phyloP scores from a whole-genome alignment of 116 monocot species.

The Papilionanthe hybrid region DNA sequence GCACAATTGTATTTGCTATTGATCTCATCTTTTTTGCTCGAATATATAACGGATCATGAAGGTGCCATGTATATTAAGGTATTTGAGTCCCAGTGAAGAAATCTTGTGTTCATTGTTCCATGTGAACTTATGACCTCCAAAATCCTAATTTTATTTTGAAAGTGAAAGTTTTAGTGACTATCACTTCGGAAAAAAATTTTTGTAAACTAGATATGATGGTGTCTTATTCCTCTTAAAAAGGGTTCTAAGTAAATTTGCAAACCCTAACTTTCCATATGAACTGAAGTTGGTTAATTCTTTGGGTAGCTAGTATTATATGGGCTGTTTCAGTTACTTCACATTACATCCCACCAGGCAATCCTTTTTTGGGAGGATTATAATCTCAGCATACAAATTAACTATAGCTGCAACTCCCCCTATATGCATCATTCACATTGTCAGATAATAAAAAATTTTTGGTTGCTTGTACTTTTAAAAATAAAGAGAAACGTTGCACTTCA shows the following conservation, averaged over 20 bases:
- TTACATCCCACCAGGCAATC: not conserved
- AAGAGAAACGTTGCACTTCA: not conserved
- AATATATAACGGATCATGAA: not conserved
- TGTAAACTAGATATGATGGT: too few relatives aligned
- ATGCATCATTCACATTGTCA: not conserved
- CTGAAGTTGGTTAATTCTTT: not conserved
- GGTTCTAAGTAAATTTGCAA: not conserved
- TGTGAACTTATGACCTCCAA: not conserved
- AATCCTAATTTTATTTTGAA: not conserved
- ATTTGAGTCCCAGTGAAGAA: not conserved
- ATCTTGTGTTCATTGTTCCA: not conserved
- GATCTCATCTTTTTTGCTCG: not conserved
- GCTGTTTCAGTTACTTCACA: not conserved
- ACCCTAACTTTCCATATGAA: not conserved
- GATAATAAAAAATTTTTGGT: not conserved
- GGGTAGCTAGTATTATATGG: not conserved
- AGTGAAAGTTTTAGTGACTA: not conserved
- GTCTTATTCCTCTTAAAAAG: too few relatives aligned
- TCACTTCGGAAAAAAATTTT: too few relatives aligned
- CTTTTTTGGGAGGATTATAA: not conserved
- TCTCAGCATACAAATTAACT: not conserved
- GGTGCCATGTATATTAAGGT: not conserved
- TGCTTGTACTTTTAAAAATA: not conserved
- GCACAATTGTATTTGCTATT: not conserved
- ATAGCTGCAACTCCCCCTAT: not conserved